phyloP scores from a whole-genome alignment of 1,284 basidiomycete genomes.

The Ganoderma multipileum region DNA sequence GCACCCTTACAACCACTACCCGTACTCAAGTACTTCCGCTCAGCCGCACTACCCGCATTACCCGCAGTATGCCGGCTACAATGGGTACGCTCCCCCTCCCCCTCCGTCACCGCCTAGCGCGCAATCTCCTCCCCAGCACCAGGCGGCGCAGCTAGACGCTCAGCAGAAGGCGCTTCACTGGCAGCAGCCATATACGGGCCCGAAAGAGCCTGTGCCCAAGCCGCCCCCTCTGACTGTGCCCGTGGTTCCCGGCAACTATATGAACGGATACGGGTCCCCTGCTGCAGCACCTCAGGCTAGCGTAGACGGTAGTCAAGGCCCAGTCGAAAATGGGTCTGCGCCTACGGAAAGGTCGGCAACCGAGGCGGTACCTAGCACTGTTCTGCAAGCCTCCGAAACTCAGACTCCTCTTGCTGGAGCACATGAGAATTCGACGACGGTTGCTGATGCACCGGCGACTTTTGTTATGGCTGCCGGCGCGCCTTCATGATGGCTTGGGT shows the following conservation, averaged over 20 bases:
- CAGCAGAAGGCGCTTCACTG: slow-evolving; percentile 31
- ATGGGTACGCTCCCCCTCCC: slow-evolving; percentile 14
- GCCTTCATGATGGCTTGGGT: neutral
- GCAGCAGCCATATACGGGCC: slow-evolving; percentile 37
- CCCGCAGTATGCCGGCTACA: slow-evolving; percentile 22
- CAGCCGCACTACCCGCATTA: slow-evolving; percentile 22
- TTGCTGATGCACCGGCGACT: neutral
- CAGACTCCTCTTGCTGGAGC: neutral
- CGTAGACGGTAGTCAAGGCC: neutral
- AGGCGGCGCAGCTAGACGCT: neutral
- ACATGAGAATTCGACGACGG: neutral
- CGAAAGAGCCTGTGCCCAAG: slow-evolving; percentile 20
- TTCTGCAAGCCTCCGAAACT: neutral
- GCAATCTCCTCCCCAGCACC: slow-evolving; percentile 5
- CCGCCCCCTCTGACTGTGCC: slow-evolving; percentile 15
- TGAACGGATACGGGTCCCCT: neutral
- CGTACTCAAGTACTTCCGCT: slow-evolving; percentile 15
- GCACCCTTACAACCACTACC: slow-evolving; percentile 23
- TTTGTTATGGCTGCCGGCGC: neutral
- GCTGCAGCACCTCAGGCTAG: neutral
- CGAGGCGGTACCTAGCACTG: neutral
- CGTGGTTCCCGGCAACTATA: neutral
- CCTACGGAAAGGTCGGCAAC: neutral
- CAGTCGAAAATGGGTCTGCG: neutral
- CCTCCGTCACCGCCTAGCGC: slow-evolving; percentile 6